Base-by-base conservation (phyloP, 768 basidiomycete species). In the Trametes sanguinea region DNA sequence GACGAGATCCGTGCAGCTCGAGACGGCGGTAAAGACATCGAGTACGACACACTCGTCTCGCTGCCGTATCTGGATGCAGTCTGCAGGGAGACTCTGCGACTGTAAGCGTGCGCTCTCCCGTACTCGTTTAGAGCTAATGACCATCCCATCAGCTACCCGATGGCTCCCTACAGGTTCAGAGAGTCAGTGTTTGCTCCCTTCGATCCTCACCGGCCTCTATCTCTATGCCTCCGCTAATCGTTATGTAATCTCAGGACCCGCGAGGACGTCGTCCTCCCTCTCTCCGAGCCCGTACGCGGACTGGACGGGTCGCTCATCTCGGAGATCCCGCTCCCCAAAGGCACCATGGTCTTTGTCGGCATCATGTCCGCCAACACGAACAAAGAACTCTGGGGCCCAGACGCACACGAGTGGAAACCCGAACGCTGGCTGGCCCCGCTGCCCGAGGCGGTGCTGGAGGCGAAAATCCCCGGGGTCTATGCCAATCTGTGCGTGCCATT, bases 191-290 rank as follows among this genome's bases (percentile, higher is more conserved):
- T 11, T 13, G 14, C 11, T n/a, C 8, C 14, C 16, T 2, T 32
- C 44, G 14, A 13, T 27, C 3, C 17, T 17, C 9, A 32, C 29
- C n/a, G 17, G 14, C 10, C 10, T 14, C 35, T 11, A 7, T 13
- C 4, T 5, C 77, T 9, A 39, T 54, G 22, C 22, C 22, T 22
- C 22, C 22, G 22, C 22, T 22, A 22, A 22, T 22, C 22, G 22
- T 22, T 22, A 22, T 22, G 22, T 22, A 22, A 22, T 22, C 22
- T 22, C 22, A 64, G 22, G 65, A 70, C 33, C 42, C 68, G 3
- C 30, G 62, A 71, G 76, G 78, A 88, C 67, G 85, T 87, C 63
- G 68, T 84, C 1, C 78, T 67, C 1, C 66, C 66, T 13, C 57
- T 67, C 10, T 67, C 66, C 2, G 61, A 56, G 39, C 66, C 66